These are phyloP conservation scores for Monosporozyma yasuniensis DNA, from an alignment of 805 yeast genomes.

Conservation along the genomic window DNA sequence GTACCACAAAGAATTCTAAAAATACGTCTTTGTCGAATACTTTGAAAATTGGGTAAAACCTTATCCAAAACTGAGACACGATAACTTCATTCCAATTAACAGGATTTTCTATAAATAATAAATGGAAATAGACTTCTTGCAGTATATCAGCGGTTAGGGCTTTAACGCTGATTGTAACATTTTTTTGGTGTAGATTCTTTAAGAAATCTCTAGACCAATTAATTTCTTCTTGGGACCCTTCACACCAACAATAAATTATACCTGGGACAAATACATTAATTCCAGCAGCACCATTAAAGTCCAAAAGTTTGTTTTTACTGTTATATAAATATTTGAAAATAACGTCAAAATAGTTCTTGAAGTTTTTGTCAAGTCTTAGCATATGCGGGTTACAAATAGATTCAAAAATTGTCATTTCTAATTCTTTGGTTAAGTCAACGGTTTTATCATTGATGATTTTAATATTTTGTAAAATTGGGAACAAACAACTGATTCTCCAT, in stretches of 20 bases:
- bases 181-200: conserved; percentile 14
- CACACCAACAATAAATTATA: conserved; percentile 43
- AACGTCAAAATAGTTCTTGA: conserved; percentile 33
- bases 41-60: conserved; percentile 24
- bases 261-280: conserved; percentile 37
- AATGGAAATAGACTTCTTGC: conserved; percentile 49
- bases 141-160: conserved; percentile 33
- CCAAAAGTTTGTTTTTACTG: conserved; percentile 24
- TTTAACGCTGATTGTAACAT: conserved; percentile 7
- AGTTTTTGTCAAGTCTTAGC: conserved; percentile 32
- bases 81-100: conserved; percentile 34
- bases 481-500: conserved; percentile 29
- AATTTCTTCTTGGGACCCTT: conserved; percentile 40
- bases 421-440: conserved; percentile 15
- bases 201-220: conserved; percentile 39
- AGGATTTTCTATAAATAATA: conserved; percentile 46
- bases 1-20: conserved; percentile 21
- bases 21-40: conserved; percentile 21
- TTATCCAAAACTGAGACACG: conserved; percentile 27
- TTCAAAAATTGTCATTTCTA: conserved; percentile 33
- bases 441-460: conserved; percentile 15
- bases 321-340: conserved; percentile 28
- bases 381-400: conserved; percentile 46
- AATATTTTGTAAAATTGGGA: conserved; percentile 19
- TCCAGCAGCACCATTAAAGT: conserved; percentile 8